Evolutionary conservation across 148 eudicot genomes (phyloP).

Genomic region (Pouteria glomerata): DNA sequence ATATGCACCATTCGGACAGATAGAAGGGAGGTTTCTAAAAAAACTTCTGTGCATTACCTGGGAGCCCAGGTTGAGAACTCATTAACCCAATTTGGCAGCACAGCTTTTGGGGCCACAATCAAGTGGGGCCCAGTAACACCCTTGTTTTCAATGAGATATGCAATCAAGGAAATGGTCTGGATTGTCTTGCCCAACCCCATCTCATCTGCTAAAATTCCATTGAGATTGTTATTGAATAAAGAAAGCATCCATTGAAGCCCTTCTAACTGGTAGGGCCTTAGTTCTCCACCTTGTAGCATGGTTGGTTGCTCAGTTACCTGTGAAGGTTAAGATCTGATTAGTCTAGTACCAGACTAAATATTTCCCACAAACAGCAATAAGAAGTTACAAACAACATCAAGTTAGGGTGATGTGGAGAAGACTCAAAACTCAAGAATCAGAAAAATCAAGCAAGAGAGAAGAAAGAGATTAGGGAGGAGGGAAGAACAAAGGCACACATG

Average conservation of each 20-base stretch:
- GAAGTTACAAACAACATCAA: not conserved
- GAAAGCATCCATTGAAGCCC: slow-evolving; percentile 99
- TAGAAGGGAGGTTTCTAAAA: not conserved
- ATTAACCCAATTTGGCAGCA: slow-evolving; percentile 86
- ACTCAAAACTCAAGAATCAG: too few species aligned
- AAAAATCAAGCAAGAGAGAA: too few species aligned
- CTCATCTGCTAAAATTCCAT: slow-evolving; percentile 98
- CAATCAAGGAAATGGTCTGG: slow-evolving; percentile 88
- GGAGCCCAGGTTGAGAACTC: slow-evolving; percentile 94
- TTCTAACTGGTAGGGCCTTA: slow-evolving; percentile 90
- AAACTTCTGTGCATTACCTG: slow-evolving; percentile 39
- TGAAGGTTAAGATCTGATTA: slow-evolving; percentile 12
- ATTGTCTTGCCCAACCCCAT: slow-evolving; percentile 99
- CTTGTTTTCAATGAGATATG: slow-evolving; percentile 85
- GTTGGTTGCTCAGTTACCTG: slow-evolving; percentile 98
- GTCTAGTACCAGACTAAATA: not conserved
- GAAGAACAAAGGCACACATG: too few species aligned
- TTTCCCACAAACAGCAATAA: not conserved
- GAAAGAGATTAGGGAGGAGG: too few species aligned
- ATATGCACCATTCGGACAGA: not conserved
- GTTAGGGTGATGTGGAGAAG: too few species aligned
- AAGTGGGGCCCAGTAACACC: slow-evolving; percentile 90
- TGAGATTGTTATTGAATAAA: slow-evolving; percentile 87
- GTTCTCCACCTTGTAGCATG: slow-evolving; percentile 98
- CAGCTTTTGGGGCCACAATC: slow-evolving; percentile 98